Base-by-base conservation (phyloP, 257 asterid species). In the Handroanthus guayacan region DNA sequence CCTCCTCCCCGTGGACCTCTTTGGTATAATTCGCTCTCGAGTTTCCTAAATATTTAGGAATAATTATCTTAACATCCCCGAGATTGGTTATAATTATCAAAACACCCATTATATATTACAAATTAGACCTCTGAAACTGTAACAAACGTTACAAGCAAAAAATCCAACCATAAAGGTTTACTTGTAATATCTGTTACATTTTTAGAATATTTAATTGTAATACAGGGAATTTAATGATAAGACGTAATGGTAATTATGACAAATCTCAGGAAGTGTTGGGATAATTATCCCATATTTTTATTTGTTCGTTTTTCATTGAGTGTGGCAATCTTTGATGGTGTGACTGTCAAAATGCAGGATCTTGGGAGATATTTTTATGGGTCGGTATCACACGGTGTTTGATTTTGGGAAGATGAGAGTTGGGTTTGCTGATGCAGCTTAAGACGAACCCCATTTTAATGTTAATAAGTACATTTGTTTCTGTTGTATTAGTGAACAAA, bases 1-100 rank as follows among this genome's bases (percentile, higher is more conserved):
- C 91, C 96, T 73, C 97, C 99, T 43, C 99, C 99, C 34, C 96
- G 92, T 1, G 99, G 99, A 38, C 97, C 99, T 70, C 96, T 94
- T 31, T 94, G 99, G 98, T 94, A 68, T 18, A 54, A 71, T 0
- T 65, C 62, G 50, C 62, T 16, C 43, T 6, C 4, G 20, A 25
- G 1, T 25, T 5, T 18, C 20, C 34, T 8, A 75, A 45, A 10
- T 2, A 31, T 43, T 25, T 25, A 25, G 31, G 31, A 25, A 25
- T 25, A 25, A 25, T 25, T 25, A 25, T 25, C 31, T 25, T 25
- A 25, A 25, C 31, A 25, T 25, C 31, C 31, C 31, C 31, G 31
- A 25, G 0, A 25, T 25, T 25, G 31, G 31, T 25, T 25, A 25
- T 25, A 25, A 25, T 25, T 25, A 1, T 25, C 1, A 25, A 25